Evolutionary conservation across 2,329 filamentous ascomycete genomes (phyloP).

Genomic region (Tolypocladium album): DNA sequence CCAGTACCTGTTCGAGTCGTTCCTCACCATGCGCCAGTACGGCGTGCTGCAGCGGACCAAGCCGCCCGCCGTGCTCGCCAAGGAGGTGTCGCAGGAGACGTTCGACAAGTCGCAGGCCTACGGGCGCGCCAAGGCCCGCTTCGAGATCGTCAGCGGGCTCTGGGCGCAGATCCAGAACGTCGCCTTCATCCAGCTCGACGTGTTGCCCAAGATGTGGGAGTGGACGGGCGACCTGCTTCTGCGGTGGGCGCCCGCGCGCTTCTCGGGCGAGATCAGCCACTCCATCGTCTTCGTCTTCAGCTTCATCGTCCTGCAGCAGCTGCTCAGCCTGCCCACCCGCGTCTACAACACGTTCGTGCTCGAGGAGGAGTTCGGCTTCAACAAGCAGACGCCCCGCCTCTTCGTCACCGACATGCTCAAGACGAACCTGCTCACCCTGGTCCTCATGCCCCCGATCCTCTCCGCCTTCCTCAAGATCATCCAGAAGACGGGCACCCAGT

Average conservation of each 20-base stretch:
- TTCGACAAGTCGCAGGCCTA: slow-evolving; percentile 96
- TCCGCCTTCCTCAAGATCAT: slow-evolving; percentile 90
- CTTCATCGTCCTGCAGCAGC: slow-evolving; percentile 73
- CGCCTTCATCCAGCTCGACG: slow-evolving; percentile 79
- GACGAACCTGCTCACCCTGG: slow-evolving; percentile 69
- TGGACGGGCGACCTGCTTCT: slow-evolving; percentile 66
- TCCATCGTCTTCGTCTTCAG: slow-evolving; percentile 85
- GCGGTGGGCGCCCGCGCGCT: slow-evolving; percentile 62
- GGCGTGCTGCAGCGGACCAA: slow-evolving; percentile 68
- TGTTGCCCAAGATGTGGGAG: slow-evolving; percentile 84
- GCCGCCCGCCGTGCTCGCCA: slow-evolving; percentile 75
- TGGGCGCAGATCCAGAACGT: slow-evolving; percentile 84
- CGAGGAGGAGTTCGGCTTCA: slow-evolving; percentile 96
- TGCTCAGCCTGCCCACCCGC: slow-evolving; percentile 67
- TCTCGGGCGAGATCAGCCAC: slow-evolving; percentile 87
- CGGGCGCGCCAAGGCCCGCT: slow-evolving; percentile 90
- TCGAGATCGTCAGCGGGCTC: slow-evolving; percentile 68
- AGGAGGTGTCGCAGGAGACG: slow-evolving; percentile 79
- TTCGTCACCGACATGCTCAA: slow-evolving; percentile 91
- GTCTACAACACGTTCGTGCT: slow-evolving; percentile 94
- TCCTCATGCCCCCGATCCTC: slow-evolving; percentile 77
- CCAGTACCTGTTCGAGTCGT: slow-evolving; percentile 82
- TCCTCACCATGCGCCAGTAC: slow-evolving; percentile 85
- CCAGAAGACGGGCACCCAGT: slow-evolving; percentile 82
- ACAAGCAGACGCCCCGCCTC: slow-evolving; percentile 86